Conservation (phyloP, 345 rosid genomes). For the Pseudoturritis turrita region DNA sequence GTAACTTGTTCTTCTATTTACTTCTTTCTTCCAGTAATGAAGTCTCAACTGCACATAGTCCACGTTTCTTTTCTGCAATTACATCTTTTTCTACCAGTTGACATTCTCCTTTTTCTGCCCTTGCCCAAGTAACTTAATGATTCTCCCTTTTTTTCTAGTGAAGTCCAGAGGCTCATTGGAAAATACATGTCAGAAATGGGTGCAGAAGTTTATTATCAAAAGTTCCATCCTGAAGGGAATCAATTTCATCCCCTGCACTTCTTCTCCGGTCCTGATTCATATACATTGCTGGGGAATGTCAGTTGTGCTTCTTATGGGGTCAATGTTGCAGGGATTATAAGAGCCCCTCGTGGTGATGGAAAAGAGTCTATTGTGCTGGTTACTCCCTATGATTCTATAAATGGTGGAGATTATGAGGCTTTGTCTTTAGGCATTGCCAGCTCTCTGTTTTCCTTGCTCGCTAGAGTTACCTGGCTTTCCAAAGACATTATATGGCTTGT, state of each 20-base stretch:
- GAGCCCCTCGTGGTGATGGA: conserved; percentile 96
- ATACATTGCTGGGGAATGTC: conserved; percentile 37
- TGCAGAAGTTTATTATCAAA: conserved; percentile 82
- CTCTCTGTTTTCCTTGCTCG: conserved; percentile 75
- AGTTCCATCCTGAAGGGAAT: conserved; percentile 53
- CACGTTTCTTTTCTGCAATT: not conserved
- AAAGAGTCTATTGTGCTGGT: conserved; percentile 91
- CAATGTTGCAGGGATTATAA: conserved; percentile 59
- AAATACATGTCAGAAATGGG: conserved; percentile 65
- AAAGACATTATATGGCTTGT: conserved; percentile 88
- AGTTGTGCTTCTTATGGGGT: conserved; percentile 56
- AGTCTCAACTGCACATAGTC: not conserved
- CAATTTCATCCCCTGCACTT: conserved; percentile 77
- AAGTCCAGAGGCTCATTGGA: conserved; percentile 55
- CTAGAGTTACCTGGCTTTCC: conserved; percentile 86
- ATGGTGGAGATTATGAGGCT: conserved; percentile 42
- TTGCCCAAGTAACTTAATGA: not conserved
- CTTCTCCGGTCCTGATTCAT: conserved; percentile 57
- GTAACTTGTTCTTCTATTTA: not conserved
- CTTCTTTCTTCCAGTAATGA: not conserved
- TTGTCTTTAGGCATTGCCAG: conserved; percentile 65
- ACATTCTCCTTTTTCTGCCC: not conserved
- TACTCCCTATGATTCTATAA: conserved; percentile 65
- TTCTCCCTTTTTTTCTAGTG: conserved; percentile 38
- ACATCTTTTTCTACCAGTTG: not conserved